Conservation (phyloP, 441 rosid species). For the Pelargonium cotyledonis region DNA sequence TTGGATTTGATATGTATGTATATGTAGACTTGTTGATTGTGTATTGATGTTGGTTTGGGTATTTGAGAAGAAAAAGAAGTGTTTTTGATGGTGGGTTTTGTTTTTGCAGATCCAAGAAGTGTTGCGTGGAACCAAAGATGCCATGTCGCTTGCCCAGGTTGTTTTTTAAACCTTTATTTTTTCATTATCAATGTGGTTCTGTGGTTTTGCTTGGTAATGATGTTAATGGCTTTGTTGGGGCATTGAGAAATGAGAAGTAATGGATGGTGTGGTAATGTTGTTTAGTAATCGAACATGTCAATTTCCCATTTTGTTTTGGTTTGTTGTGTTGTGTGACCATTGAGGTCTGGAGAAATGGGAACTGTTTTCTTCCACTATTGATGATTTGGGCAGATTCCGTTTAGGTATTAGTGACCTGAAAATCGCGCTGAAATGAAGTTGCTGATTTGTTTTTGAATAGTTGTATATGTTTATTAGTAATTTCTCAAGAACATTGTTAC, state of each 20-base stretch:
- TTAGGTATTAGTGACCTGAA: neutral
- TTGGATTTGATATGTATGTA: constrained; percentile 7
- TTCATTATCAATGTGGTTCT: constrained; percentile 14
- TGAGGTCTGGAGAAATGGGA: constrained; percentile 22
- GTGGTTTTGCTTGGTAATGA: constrained; percentile 3
- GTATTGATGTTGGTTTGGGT: constrained; percentile 10
- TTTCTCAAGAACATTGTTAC: neutral
- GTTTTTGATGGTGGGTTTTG: constrained; percentile 12
- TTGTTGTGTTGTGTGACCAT: constrained; percentile 7
- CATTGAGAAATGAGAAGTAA: constrained; percentile 20
- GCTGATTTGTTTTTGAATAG: neutral
- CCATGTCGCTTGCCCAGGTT: constrained; percentile 93
- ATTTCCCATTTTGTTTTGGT: constrained; percentile 12
- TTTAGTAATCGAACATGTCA: neutral
- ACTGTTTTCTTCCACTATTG: constrained; percentile 5
- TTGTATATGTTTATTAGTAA: neutral
- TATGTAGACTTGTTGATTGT: neutral
- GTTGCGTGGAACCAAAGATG: constrained; percentile 54
- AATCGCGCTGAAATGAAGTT: constrained; percentile 2
- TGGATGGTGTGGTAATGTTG: neutral
- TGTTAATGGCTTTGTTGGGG: constrained; percentile 7
- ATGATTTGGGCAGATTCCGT: constrained; percentile 12
- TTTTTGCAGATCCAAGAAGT: constrained; percentile 71
- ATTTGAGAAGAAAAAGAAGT: neutral
- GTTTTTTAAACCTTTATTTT: constrained; percentile 4